phyloP scores from a whole-genome alignment of 2,329 filamentous ascomycete genomes.

The Talaromyces rugulosus region DNA sequence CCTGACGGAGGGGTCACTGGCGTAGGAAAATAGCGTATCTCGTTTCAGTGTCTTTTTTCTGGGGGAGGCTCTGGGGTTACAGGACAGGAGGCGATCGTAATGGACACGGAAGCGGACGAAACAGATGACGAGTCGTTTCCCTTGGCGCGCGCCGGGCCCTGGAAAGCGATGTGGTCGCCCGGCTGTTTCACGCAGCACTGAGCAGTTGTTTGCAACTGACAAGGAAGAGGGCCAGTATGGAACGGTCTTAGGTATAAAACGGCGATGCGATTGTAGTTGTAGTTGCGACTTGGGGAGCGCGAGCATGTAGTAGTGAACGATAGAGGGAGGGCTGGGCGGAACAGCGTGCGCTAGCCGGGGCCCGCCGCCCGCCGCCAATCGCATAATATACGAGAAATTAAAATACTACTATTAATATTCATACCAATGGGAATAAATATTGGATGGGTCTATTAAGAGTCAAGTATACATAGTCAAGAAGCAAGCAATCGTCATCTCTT shows the following conservation, averaged over 20 bases:
- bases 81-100: slow-evolving; percentile 1
- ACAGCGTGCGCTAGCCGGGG: slow-evolving; percentile 9
- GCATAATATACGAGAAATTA: not conserved
- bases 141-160: not conserved
- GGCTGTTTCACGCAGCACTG: not conserved
- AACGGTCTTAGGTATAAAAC: not conserved
- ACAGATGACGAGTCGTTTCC: slow-evolving; percentile 1
- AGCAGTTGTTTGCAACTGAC: not conserved
- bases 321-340: not conserved
- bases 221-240: not conserved
- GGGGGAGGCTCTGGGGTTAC: not conserved
- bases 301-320: not conserved
- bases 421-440: not conserved
- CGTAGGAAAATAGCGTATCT: not conserved
- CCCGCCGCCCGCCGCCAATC: slow-evolving; percentile 2
- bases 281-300: not conserved
- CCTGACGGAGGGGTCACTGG: not conserved
- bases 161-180: not conserved
- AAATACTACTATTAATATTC: too few species aligned
- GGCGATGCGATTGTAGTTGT: slow-evolving; percentile 7
- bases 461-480: not conserved
- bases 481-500: slow-evolving; percentile 1
- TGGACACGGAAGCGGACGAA: slow-evolving; percentile 10
- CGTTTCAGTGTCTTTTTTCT: not conserved
- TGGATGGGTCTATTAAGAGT: not conserved